Evolutionary conservation across 768 basidiomycete genomes (phyloP).

Genomic region (Pleurotus pulmonarius): DNA sequence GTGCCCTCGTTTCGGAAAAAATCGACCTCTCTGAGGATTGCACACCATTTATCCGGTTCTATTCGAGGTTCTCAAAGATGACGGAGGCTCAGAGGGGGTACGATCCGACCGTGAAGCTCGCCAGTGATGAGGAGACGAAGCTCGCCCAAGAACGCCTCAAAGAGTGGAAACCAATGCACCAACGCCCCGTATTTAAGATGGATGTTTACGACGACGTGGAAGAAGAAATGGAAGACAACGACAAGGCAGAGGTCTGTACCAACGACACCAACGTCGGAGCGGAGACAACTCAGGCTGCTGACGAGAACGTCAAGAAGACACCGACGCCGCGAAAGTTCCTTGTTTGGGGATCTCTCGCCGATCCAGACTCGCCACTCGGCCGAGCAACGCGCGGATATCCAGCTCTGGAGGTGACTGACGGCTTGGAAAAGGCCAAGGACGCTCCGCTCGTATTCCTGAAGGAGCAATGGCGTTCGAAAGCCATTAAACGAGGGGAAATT

Average conservation of each 20-base stretch:
- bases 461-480: slow-evolving; percentile 20
- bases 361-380: slow-evolving; percentile 12
- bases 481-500: slow-evolving; percentile 12
- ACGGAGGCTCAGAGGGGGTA: background rate
- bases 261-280: no score
- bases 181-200: background rate
- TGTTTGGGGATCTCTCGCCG: background rate
- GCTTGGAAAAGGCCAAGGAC: background rate
- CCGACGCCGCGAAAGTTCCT: background rate
- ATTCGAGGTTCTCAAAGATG: slow-evolving; percentile 17
- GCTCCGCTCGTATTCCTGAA: slow-evolving; percentile 19
- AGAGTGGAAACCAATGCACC: background rate
- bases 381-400: slow-evolving; percentile 16
- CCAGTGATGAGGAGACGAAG: background rate
- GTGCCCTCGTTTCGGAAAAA: slow-evolving; percentile 18
- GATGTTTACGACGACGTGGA: background rate
- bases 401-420: slow-evolving; percentile 10
- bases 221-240: no score
- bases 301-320: no score
- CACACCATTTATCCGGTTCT: slow-evolving; percentile 17
- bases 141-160: background rate
- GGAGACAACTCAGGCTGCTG: no score
- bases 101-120: background rate
- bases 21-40: slow-evolving; percentile 19
- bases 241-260: no score